A percentile compares a stretch with the other conserved stretches of the same genome.
phyloP scores from a whole-genome alignment of 306 rosid genomes.

The Ziziphus jujuba region DNA sequence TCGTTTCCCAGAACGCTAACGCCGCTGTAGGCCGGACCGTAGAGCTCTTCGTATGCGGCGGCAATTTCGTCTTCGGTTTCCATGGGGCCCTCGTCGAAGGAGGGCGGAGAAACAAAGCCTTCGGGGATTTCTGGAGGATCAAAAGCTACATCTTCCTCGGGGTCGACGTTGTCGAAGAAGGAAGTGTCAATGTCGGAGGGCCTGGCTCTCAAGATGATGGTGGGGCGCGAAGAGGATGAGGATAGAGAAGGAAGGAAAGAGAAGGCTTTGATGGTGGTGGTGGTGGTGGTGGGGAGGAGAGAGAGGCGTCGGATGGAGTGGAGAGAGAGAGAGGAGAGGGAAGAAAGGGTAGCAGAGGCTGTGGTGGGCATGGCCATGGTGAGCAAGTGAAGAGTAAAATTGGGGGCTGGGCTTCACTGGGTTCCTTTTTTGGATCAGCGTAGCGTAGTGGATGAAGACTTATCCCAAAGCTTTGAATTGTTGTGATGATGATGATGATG shows the following conservation, averaged over 20 bases:
- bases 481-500: too few species aligned
- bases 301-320: conserved; percentile 35
- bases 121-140: conserved; percentile 77
- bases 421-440: background rate
- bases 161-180: conserved; percentile 57
- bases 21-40: conserved; percentile 87
- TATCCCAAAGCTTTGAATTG: background rate
- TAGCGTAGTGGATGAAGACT: background rate
- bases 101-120: conserved; percentile 59
- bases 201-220: conserved; percentile 27
- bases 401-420: background rate
- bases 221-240: conserved; percentile 17
- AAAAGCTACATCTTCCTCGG: conserved; percentile 46
- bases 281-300: conserved; percentile 29
- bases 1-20: conserved; percentile 63
- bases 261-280: conserved; percentile 30
- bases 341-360: conserved; percentile 40
- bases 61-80: conserved; percentile 82
- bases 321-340: conserved; percentile 58
- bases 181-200: conserved; percentile 62
- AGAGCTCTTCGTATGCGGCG: conserved; percentile 74
- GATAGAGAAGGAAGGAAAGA: conserved; percentile 17
- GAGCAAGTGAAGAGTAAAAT: background rate
- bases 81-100: conserved; percentile 65
- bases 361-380: conserved; percentile 53